Evolutionary conservation across 495 filamentous ascomycete species (phyloP).

Genomic region (Clavariopsis aquatica): DNA sequence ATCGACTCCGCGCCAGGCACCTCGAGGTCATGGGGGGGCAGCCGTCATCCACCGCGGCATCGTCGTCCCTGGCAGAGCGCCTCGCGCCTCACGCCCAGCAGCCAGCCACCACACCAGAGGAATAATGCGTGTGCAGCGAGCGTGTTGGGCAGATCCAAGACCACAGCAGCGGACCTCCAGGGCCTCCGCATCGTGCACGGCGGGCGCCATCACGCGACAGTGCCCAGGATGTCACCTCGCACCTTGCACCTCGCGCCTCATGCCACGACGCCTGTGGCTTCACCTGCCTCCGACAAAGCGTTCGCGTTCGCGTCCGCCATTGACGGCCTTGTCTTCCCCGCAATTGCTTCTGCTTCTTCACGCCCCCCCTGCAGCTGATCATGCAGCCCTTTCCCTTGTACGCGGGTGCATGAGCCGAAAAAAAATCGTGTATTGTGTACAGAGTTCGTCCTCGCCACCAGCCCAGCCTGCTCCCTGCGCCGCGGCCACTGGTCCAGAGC

Average conservation of each 20-base stretch:
- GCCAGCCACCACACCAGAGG: background rate
- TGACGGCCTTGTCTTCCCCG: constrained; percentile 31
- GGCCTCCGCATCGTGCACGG: background rate
- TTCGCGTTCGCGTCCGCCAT: background rate
- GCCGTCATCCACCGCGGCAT: background rate
- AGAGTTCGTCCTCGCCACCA: constrained; percentile 3
- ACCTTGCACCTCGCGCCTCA: constrained; percentile 12
- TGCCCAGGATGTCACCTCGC: background rate
- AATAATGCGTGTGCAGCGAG: constrained; percentile 11
- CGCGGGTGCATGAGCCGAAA: constrained; percentile 34
- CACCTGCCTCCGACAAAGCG: background rate
- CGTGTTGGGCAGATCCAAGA: background rate
- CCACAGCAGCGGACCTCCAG: constrained; percentile 25
- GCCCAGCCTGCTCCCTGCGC: constrained; percentile 27
- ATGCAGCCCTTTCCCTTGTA: constrained; percentile 40
- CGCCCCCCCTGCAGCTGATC: constrained; percentile 40
- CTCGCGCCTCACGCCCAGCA: constrained; percentile 12
- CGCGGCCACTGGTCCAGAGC: constrained; percentile 20
- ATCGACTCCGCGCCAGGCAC: background rate
- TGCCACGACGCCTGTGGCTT: constrained; percentile 22
- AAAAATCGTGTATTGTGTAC: background rate
- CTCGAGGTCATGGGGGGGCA: constrained; percentile 17
- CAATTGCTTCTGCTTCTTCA: constrained; percentile 39
- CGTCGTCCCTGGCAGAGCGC: constrained; percentile 22
- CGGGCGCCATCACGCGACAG: constrained; percentile 22